phyloP scores from a whole-genome alignment of 2,329 filamentous ascomycete species.

The Cladophialophora carrionii region DNA sequence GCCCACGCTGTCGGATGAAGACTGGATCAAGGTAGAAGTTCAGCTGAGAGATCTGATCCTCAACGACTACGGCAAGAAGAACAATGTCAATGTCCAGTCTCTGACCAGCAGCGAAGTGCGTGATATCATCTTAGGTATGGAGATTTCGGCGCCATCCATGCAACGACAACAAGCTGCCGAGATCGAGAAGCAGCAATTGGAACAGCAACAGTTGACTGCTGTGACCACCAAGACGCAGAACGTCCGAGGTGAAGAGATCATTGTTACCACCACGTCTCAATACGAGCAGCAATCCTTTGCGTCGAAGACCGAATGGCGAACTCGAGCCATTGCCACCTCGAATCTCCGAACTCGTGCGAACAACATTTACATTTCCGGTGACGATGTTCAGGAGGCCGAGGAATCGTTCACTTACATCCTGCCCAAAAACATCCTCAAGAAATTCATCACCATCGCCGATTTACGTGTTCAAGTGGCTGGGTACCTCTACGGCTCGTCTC shows the following conservation, averaged over 20 bases:
- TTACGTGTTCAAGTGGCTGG: conserved; percentile 94
- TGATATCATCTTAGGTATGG: conserved; percentile 99
- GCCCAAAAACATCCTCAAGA: conserved; percentile 98
- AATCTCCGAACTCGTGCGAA: conserved; percentile 92
- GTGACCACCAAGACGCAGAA: conserved; percentile 99
- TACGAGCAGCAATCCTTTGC: conserved; percentile 98
- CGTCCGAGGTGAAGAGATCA: conserved; percentile 93
- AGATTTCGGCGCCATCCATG: conserved; percentile 96
- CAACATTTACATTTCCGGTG: conserved; percentile 98
- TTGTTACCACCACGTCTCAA: conserved; percentile 96
- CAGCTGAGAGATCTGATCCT: conserved; percentile 92
- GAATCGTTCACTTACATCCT: conserved; percentile 93
- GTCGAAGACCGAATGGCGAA: conserved; percentile 98
- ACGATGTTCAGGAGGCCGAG: conserved; percentile 82
- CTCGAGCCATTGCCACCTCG: conserved; percentile 91
- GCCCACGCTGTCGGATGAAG: conserved; percentile 90
- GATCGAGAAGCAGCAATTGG: conserved; percentile 98
- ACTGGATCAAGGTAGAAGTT: conserved; percentile 99
- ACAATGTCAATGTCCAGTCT: conserved; percentile 98
- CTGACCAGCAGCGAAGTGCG: conserved; percentile 95
- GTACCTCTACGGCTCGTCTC: conserved; percentile 90
- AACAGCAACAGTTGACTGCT: conserved; percentile 93
- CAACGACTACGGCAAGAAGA: conserved; percentile 99
- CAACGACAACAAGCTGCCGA: conserved; percentile 97
- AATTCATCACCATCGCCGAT: conserved; percentile 96